These are phyloP conservation scores for Podila epigama DNA, from an alignment of 192 early-diverging fungal species.

Conservation along the genomic window DNA sequence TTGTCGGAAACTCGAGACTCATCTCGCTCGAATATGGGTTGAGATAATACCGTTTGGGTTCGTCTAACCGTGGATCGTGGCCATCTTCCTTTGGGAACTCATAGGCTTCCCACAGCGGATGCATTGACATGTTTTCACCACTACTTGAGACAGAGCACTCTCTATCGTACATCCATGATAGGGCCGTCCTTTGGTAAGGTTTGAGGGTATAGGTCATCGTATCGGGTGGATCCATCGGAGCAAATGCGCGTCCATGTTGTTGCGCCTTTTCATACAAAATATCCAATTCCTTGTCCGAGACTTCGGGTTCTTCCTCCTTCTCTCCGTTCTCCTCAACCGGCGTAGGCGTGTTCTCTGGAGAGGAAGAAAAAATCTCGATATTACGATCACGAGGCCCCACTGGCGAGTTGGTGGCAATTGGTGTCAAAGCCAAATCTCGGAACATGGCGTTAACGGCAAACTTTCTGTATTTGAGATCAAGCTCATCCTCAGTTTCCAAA, in stretches of 20 bases:
- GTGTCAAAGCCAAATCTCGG: slow-evolving; percentile 22
- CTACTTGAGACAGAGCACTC: slow-evolving; percentile 22
- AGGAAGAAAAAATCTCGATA: slow-evolving; percentile 22
- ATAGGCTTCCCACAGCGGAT: slow-evolving; percentile 65
- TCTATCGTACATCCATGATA: slow-evolving; percentile 62
- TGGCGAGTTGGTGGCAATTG: slow-evolving; percentile 28
- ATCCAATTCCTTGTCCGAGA: slow-evolving; percentile 59
- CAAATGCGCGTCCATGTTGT: slow-evolving; percentile 53
- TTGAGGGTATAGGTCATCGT: slow-evolving; percentile 53
- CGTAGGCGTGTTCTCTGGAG: slow-evolving; percentile 8
- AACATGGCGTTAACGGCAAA: slow-evolving; percentile 36
- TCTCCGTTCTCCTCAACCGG: slow-evolving; percentile 14
- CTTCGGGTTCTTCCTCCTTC: slow-evolving; percentile 50
- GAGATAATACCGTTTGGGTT: slow-evolving; percentile 48
- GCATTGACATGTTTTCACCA: slow-evolving; percentile 45
- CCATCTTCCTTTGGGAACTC: slow-evolving; percentile 47
- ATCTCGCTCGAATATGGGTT: slow-evolving; percentile 59
- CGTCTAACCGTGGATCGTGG: slow-evolving; percentile 14
- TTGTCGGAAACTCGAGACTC: slow-evolving; percentile 53
- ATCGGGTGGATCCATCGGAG: slow-evolving; percentile 53
- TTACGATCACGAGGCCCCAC: slow-evolving; percentile 20
- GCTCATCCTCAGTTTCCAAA: slow-evolving; percentile 28
- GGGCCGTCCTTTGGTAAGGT: slow-evolving; percentile 58
- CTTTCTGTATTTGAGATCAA: slow-evolving; percentile 39
- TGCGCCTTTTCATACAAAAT: slow-evolving; percentile 65